Evolutionary conservation across 331 rosid genomes (phyloP), one percentile per base, ranked within the genome.

Genomic region (Erythrophleum ivorense): DNA sequence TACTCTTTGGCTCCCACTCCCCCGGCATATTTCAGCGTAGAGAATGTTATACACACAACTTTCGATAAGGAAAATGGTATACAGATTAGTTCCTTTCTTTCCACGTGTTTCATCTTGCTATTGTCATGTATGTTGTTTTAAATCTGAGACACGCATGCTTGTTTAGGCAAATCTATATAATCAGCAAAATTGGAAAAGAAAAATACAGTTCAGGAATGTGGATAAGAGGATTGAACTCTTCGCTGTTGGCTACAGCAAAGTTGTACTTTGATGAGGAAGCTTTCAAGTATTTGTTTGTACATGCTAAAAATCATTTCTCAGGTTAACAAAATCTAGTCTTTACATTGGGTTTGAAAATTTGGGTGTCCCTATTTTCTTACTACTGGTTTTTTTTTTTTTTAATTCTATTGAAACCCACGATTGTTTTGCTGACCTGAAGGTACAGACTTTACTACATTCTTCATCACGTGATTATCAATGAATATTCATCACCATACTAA

Each of bases 51-150:
- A 85, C 85, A 87, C 86, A 85, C 85, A 74, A 76, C 85, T 78
- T 88, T 86, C 88, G n/a, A 83, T 55, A 84, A 80, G 85, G 76
- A 71, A 82, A 86, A 77, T 87, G 92, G 83, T 90, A 88, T 89
- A 92, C 94, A 84, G 81, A 89, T 85, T 85, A 88, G 91, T 78
- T 83, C 58, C 58, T 46, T 45, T 45, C 6, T 9, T 36, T 63
- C 76, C 62, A 41, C 70, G 46, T 82, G 48, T 70, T 70, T 34
- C 67, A 63, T 70, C 52, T 60, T 76, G 68, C 81, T 15, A 31
- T 38, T 77, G 57, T 14, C 62, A 5, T 80, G 75, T 62, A 36
- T 76, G 72, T 67, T 60, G 13, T 75, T 31, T 48, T 72, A 76
- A 78, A 64, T 76, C 54, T 34, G 53, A 46, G 15, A 33, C 68